These are phyloP conservation scores for Lagenaria siceraria DNA, from an alignment of 306 rosid genomes.

Conservation along the genomic window DNA sequence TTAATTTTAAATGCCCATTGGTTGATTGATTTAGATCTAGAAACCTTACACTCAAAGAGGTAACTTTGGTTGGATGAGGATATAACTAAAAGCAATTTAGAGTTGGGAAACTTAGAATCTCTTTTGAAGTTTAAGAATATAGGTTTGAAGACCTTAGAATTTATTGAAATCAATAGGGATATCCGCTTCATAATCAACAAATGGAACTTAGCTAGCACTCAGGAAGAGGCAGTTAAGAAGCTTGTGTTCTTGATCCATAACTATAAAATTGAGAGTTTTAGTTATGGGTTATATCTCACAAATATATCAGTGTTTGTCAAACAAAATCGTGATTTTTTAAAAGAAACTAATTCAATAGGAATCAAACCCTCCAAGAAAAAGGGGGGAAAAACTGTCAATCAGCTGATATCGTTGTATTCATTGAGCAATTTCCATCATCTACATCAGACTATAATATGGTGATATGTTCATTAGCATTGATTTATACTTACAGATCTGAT, in stretches of 20 bases:
- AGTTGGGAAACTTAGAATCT: background rate
- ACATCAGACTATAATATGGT: background rate
- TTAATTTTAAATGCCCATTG: background rate
- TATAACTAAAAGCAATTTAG: background rate
- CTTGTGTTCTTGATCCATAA: background rate
- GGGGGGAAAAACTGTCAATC: background rate
- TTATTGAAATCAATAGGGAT: background rate
- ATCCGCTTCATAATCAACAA: background rate
- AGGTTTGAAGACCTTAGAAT: background rate
- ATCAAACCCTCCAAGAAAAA: background rate
- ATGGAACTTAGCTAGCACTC: background rate
- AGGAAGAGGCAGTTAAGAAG: background rate
- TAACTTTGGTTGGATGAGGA: background rate
- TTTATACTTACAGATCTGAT: constrained; percentile 68
- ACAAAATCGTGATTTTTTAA: background rate
- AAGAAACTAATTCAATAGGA: background rate
- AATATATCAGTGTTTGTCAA: background rate
- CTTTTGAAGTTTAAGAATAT: background rate
- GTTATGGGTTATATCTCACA: background rate
- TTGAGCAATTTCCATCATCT: background rate
- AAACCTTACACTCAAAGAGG: background rate
- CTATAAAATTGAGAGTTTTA: background rate
- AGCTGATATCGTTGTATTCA: background rate
- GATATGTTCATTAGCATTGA: background rate
- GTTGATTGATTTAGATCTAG: background rate